Base-by-base conservation (phyloP, 306 rosid genomes). In the Cucurbita argyrosperma region DNA sequence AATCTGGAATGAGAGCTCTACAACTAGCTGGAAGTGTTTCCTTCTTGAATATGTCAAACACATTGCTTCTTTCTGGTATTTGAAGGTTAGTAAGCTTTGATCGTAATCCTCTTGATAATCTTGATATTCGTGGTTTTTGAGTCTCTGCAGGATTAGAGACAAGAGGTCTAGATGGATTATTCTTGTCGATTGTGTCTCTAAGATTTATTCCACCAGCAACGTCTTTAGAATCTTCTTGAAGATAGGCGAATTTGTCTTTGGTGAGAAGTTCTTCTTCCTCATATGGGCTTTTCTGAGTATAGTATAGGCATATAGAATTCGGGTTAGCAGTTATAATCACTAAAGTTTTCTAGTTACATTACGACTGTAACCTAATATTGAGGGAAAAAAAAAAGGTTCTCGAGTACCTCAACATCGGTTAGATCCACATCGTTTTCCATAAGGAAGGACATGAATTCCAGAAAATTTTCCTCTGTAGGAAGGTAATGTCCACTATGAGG, bases 401-500 rank as follows among this genome's bases (percentile, higher is more conserved):
- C 2, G 21, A 18, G 45, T 88, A 92, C 95, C 96, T 92, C 65
- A 7, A 92, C 96, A 69, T 87, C 70, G 6, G 90, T 76, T 55
- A 92, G 90, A 79, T 92, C 95, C 23, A 87, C 88, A 5, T 87
- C 42, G 57, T 88, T 81, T 69, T 85, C 90, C 81, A 2, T 21
- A 62, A 92, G 95, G 80, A 88, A 90, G 65, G 78, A 76, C 85
- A 90, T 73, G 46, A 92, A 79, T 76, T 84, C 90, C 68, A 82
- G 81, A 77, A 92, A 90, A 77, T 90, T 92, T 82, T 88, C 97
- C 79, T 90, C 92, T 5, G 95, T 92, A 10, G 95, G 95, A 75
- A 84, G 92, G 80, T 92, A 92, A 76, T 92, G 98, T 62, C 96
- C 98, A 71, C 98, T 92, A 81, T 92, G 98, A 82, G 96, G 90